A percentile compares a stretch with the other conserved stretches of the same genome.
phyloP scores from a whole-genome alignment of 495 filamentous ascomycete species.

The Barbatosphaeria neglecta region DNA sequence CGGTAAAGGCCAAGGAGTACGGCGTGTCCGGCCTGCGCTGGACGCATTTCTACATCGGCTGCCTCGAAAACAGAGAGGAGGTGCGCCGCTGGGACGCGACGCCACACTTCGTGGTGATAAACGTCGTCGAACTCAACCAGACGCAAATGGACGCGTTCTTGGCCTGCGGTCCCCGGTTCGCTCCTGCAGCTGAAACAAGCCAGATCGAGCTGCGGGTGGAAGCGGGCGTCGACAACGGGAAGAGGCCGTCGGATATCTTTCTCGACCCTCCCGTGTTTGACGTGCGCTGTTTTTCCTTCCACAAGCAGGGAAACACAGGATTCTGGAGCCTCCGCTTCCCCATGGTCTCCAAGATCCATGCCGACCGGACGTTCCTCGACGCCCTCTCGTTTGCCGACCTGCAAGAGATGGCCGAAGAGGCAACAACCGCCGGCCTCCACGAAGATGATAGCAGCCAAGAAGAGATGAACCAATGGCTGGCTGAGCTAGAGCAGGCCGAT shows the following conservation, averaged over 20 bases:
- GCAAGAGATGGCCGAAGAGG: slow-evolving; percentile 28
- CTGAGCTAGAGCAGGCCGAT: slow-evolving; percentile 39
- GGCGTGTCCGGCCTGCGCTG: slow-evolving; percentile 43
- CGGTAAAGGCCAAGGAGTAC: slow-evolving; percentile 41
- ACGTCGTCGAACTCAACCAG: slow-evolving; percentile 30
- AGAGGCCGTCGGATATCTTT: slow-evolving; percentile 25
- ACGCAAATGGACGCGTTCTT: slow-evolving; percentile 20
- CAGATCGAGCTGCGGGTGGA: slow-evolving; percentile 17
- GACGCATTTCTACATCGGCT: slow-evolving; percentile 73
- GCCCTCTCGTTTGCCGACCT: slow-evolving; percentile 29
- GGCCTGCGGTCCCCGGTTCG: slow-evolving; percentile 17
- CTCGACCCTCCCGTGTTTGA: slow-evolving; percentile 30
- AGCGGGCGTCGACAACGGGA: slow-evolving; percentile 20
- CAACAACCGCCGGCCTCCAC: slow-evolving; percentile 15
- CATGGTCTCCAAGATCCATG: slow-evolving; percentile 33
- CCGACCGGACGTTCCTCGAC: slow-evolving; percentile 31
- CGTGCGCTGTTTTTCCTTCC: slow-evolving; percentile 36
- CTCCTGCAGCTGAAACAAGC: slow-evolving; percentile 16
- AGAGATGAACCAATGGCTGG: slow-evolving; percentile 44
- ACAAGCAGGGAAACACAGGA: slow-evolving; percentile 26
- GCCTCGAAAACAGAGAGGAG: slow-evolving; percentile 60
- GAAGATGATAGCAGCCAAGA: slow-evolving; percentile 35
- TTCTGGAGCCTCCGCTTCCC: slow-evolving; percentile 38
- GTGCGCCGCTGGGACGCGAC: slow-evolving; percentile 37
- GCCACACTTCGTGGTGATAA: slow-evolving; percentile 55